Conservation (phyloP, 2,329 filamentous ascomycete species). For the Penicillium sp. region DNA sequence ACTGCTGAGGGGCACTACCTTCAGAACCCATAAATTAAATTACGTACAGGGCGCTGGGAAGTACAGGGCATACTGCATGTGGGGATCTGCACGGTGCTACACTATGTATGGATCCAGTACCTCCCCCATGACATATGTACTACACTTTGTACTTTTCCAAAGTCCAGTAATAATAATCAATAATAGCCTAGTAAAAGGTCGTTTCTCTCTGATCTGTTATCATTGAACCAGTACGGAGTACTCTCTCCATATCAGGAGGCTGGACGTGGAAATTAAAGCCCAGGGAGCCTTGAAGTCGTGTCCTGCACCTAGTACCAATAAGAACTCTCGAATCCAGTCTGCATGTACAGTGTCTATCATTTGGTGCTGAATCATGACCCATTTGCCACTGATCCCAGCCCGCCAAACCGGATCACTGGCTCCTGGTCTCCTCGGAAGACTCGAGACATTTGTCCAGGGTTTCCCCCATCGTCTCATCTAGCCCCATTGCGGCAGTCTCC, state of each 20-base stretch:
- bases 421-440: background rate
- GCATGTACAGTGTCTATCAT: background rate
- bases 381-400: background rate
- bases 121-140: background rate
- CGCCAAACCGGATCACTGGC: constrained; percentile 4
- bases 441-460: background rate
- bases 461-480: background rate
- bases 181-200: background rate
- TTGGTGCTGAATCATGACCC: background rate
- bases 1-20: background rate
- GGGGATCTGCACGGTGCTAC: constrained; percentile 4
- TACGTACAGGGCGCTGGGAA: constrained; percentile 2
- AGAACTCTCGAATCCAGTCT: background rate
- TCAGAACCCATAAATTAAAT: background rate
- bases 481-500: constrained; percentile 12
- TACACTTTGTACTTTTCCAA: background rate
- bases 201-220: background rate
- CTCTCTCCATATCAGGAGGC: background rate
- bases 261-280: background rate
- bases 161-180: background rate
- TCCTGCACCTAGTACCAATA: background rate
- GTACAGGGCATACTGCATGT: background rate
- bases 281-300: background rate
- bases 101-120: background rate
- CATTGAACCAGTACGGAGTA: too few relatives aligned